Base-by-base conservation (phyloP, 2,329 filamentous ascomycete genomes). In the Tricladium varicosporioides region DNA sequence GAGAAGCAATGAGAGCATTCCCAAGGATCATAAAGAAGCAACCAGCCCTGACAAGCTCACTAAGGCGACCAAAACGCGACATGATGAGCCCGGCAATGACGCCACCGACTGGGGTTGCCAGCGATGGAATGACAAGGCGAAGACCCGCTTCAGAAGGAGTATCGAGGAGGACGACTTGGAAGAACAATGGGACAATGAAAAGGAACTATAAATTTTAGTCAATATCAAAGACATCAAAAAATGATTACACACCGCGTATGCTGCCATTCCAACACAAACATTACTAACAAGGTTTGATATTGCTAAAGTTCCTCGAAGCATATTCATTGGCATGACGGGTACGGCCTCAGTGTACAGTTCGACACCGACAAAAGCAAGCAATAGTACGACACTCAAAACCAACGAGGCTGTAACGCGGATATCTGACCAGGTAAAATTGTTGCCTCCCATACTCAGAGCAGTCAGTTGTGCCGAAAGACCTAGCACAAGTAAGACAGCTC, bases 171-270 rank as follows among this genome's bases (percentile, higher is more conserved):
- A 88, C 83, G 0, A 83, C 83, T 63, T 88, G 85, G 67, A 88
- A 90, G 72, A 87, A 89, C 5, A 90, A 73, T 0, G 87, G 87
- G 0, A 87, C 78, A 65, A 87, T 86, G 73, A 90, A 89, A 14
- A 89, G 74, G 61, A 88, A 82, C 77, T 81, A 45, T 45, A 11
- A 47, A 16, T 13, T 31, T 48, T 32, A 48, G 11, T 70, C 0
- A 36, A 60, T 36, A 57, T 40, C 53, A 13, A 2, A 4, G 5
- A n/a, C 9, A 4, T 1, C 27, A 8, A n/a, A n/a, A 19, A 33
- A 22, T 45, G 4, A n/a, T 7, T 46, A 74, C 81, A 69, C 67
- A 86, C 83, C 14, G 81, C 82, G 67, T 87, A 87, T 1, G 82
- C 82, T 8, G 82, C 77, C 68, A 85, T 77, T 0, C 84, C 84